These are phyloP conservation scores for Vitis riparia DNA, from an alignment of 164 flowering plant species.

Conservation along the genomic window DNA sequence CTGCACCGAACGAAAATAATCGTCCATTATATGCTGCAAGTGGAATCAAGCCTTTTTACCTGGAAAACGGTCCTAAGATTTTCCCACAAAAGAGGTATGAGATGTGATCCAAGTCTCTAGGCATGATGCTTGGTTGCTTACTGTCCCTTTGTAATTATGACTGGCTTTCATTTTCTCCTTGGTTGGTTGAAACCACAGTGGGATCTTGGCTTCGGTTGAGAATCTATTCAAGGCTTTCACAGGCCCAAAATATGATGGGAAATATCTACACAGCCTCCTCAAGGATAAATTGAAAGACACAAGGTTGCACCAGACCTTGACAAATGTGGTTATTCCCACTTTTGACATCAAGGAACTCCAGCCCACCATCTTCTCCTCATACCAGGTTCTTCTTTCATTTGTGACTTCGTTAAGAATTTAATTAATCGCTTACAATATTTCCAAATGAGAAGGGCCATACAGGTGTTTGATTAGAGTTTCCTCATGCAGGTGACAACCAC, in stretches of 20 bases:
- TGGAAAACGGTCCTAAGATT: neutral
- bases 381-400: neutral
- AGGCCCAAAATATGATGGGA: constrained; percentile 7
- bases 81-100: no score
- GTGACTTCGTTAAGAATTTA: neutral
- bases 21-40: constrained; percentile 1
- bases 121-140: no score
- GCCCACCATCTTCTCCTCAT: constrained; percentile 5
- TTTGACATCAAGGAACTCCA: constrained; percentile 7
- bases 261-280: neutral
- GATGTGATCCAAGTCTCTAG: no score
- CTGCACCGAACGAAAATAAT: neutral
- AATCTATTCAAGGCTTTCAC: neutral
- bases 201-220: neutral
- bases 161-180: neutral
- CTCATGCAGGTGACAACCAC: constrained; percentile 22
- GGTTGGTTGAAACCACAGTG: neutral
- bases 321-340: constrained; percentile 8
- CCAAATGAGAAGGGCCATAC: no score
- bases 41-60: neutral
- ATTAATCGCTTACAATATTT: no score
- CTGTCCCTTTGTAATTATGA: no score
- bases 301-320: constrained; percentile 7
- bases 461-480: no score
- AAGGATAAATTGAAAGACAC: no score